Evolutionary conservation across 768 basidiomycete genomes (phyloP).

Genomic region (Tubosaeta sp.): DNA sequence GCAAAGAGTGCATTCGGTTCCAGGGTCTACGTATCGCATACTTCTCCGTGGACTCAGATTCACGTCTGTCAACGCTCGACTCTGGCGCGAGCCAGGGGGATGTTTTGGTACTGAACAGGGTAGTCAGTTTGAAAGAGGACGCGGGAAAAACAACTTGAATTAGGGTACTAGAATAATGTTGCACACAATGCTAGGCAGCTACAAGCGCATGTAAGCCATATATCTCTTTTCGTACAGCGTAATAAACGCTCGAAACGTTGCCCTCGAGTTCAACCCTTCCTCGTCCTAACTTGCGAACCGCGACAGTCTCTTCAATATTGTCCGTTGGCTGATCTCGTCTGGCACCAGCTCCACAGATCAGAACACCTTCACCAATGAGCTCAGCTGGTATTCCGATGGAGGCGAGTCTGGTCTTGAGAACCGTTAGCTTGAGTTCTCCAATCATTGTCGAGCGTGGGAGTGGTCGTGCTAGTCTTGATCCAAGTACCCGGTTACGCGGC

Average conservation of each 20-base stretch:
- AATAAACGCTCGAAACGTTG: conserved; percentile 83
- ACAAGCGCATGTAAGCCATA: conserved; percentile 90
- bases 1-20: conserved; percentile 92
- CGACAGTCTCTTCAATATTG: conserved; percentile 63
- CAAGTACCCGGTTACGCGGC: conserved; percentile 45
- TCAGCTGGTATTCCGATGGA: conserved; percentile 81
- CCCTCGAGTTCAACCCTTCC: conserved; percentile 91
- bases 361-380: conserved; percentile 94
- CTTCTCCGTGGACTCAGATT: conserved; percentile 89
- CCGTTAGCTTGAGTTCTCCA: conserved; percentile 90
- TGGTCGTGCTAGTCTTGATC: conserved; percentile 58
- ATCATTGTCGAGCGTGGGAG: conserved; percentile 94
- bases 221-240: conserved; percentile 82
- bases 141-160: conserved; percentile 56
- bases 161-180: conserved; percentile 6
- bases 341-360: conserved; percentile 74
- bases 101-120: conserved; percentile 80
- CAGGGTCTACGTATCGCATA: conserved; percentile 95
- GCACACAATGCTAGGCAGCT: conserved; percentile 43
- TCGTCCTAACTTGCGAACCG: conserved; percentile 82
- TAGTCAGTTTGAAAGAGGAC: conserved; percentile 94
- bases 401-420: conserved; percentile 76
- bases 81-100: conserved; percentile 62
- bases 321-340: conserved; percentile 41
- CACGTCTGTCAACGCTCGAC: conserved; percentile 61